These are phyloP conservation scores for Schizosaccharomyces osmophilus DNA, from an alignment of 805 yeast genomes.

Conservation along the genomic window DNA sequence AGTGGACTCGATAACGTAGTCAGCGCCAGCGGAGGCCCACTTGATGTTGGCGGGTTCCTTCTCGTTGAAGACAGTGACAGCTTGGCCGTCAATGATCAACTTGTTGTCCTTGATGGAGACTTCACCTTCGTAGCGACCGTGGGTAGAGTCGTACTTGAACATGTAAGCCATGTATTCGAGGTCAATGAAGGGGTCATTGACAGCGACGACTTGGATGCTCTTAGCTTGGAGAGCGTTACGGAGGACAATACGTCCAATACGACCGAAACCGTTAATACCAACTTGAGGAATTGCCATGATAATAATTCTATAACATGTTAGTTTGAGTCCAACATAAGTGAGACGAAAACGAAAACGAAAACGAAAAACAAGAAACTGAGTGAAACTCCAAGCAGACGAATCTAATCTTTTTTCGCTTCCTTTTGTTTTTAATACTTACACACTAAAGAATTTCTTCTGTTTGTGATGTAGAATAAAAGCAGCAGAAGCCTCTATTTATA, in stretches of 20 bases:
- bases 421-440: not conserved
- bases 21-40: conserved; percentile 61
- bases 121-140: conserved; percentile 60
- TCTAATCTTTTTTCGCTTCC: not conserved
- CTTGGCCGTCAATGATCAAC: conserved; percentile 44
- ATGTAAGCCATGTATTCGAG: conserved; percentile 82
- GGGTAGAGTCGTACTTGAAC: conserved; percentile 90
- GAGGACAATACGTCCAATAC: conserved; percentile 72
- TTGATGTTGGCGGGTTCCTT: conserved; percentile 69
- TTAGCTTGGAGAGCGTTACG: conserved; percentile 54
- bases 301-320: not conserved
- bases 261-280: conserved; percentile 89
- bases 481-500: too few species aligned
- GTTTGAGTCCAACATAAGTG: not conserved
- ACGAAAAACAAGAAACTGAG: not conserved
- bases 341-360: not conserved
- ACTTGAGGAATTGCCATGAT: conserved; percentile 23
- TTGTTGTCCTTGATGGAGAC: conserved; percentile 26
- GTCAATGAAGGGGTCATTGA: conserved; percentile 78
- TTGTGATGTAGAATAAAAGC: too few species aligned
- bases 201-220: conserved; percentile 61
- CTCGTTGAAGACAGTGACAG: conserved; percentile 49
- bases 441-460: too few species aligned
- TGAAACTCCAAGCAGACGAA: not conserved
- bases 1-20: conserved; percentile 75